Percentiles rank a stretch among this genome's conserved stretches.
These are phyloP conservation scores for Lachancea waltii DNA, from an alignment of 805 yeast genomes.

Conservation along the genomic window DNA sequence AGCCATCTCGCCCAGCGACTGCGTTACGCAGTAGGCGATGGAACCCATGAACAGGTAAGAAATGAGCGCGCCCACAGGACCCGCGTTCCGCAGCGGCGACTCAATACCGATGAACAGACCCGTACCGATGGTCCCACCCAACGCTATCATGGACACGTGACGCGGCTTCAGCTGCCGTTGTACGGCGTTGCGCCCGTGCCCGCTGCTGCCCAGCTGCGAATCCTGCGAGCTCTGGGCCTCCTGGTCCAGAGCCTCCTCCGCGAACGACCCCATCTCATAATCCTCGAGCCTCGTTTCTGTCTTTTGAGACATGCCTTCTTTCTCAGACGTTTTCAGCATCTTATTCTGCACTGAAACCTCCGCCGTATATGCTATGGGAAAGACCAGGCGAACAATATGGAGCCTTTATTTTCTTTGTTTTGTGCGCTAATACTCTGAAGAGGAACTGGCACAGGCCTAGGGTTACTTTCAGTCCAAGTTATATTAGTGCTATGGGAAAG, in stretches of 20 bases:
- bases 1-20: constrained; percentile 76
- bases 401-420: too few species aligned
- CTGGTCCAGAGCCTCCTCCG: neutral
- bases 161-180: constrained; percentile 55
- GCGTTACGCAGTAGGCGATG: constrained; percentile 59
- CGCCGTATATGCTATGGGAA: too few species aligned
- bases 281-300: neutral
- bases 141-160: constrained; percentile 68
- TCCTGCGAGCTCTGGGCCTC: neutral
- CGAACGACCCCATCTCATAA: neutral
- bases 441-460: too few species aligned
- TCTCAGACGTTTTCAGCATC: too few species aligned
- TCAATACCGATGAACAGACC: constrained; percentile 67
- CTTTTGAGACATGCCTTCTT: neutral
- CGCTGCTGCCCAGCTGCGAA: neutral
- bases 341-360: too few species aligned
- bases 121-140: constrained; percentile 77
- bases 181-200: neutral
- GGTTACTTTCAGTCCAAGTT: too few species aligned
- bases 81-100: constrained; percentile 48
- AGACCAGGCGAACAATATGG: too few species aligned
- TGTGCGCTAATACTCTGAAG: too few species aligned
- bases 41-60: constrained; percentile 62
- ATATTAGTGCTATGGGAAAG: neutral
- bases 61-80: constrained; percentile 63